phyloP scores from a whole-genome alignment of 2,329 filamentous ascomycete genomes.

The Cryoendolithus antarcticus region DNA sequence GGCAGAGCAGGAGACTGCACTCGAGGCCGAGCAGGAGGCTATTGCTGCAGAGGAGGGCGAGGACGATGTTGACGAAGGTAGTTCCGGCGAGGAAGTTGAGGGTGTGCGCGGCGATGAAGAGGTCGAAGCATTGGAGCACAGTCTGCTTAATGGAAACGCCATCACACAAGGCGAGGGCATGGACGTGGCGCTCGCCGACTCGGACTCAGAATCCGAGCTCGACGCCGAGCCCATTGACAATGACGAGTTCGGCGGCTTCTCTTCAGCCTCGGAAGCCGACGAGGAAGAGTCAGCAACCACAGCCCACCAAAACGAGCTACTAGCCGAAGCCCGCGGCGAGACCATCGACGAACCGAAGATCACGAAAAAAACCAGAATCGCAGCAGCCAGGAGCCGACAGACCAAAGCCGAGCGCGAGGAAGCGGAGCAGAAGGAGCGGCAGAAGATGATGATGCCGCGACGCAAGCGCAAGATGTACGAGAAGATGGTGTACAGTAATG shows the following conservation, averaged over 20 bases:
- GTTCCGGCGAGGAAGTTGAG: conserved; percentile 11
- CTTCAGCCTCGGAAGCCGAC: conserved; percentile 55
- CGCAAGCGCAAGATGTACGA: conserved; percentile 96
- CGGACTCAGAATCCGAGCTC: conserved; percentile 34
- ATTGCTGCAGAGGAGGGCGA: conserved; percentile 26
- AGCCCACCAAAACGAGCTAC: conserved; percentile 77
- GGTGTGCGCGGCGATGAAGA: conserved; percentile 39
- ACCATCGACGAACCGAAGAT: conserved; percentile 30
- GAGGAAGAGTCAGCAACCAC: conserved; percentile 35
- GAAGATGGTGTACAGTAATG: conserved; percentile 94
- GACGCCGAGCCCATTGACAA: conserved; percentile 36
- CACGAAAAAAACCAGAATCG: conserved; percentile 44
- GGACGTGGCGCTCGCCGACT: conserved; percentile 33
- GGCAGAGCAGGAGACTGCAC: conserved; percentile 77
- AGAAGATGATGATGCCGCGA: conserved; percentile 96
- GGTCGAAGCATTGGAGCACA: conserved; percentile 23
- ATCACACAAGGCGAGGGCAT: conserved; percentile 28
- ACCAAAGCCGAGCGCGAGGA: conserved; percentile 53
- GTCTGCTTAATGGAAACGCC: conserved; percentile 55
- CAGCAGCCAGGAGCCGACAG: conserved; percentile 55
- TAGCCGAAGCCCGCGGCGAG: conserved; percentile 73
- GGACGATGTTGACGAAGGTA: conserved; percentile 28
- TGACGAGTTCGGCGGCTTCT: conserved; percentile 33
- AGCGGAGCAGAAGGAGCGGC: conserved; percentile 77
- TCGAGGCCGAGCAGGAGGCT: conserved; percentile 53